Percentiles rank a stretch among this genome's conserved stretches.
These are phyloP conservation scores for Astrephomene gubernaculifera DNA, from an alignment of 139 green algal genomes.

Conservation along the genomic window DNA sequence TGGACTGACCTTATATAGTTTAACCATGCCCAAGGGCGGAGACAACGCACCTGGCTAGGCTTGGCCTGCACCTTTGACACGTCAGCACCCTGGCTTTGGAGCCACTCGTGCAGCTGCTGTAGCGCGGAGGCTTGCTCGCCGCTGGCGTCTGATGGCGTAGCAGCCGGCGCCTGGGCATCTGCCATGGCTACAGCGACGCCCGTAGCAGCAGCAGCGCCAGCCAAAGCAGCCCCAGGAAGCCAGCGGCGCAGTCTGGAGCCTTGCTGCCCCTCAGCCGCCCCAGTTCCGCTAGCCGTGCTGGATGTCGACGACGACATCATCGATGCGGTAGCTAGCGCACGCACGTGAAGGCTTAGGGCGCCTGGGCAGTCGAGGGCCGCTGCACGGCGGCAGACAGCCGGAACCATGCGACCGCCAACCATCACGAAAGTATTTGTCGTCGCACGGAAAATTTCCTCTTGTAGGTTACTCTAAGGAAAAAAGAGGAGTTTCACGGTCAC, in stretches of 20 bases:
- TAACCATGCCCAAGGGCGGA: too few relatives aligned
- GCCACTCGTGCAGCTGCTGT: slow-evolving; percentile 17
- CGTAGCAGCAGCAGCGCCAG: not conserved
- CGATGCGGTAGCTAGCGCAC: not conserved
- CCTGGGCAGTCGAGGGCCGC: not conserved
- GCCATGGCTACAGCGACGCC: not conserved
- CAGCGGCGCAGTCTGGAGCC: not conserved
- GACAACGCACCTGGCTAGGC: slow-evolving; percentile 13
- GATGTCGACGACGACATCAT: not conserved
- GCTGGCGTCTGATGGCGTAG: not conserved
- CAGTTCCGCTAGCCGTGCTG: not conserved
- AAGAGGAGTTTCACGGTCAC: too few relatives aligned
- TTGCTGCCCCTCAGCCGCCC: not conserved
- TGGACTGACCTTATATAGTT: too few relatives aligned
- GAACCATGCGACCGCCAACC: not conserved
- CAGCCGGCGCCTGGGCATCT: not conserved
- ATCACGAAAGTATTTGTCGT: not conserved
- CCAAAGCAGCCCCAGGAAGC: not conserved
- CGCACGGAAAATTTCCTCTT: too few relatives aligned
- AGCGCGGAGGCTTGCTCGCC: not conserved
- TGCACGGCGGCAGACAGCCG: not conserved
- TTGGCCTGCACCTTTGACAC: not conserved
- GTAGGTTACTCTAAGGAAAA: too few relatives aligned
- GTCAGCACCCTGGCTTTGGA: not conserved
- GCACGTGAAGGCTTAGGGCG: not conserved